A percentile compares a stretch with the other conserved stretches of the same genome.
phyloP scores from a whole-genome alignment of 192 early-diverging fungal genomes.

The Backusella tarrabulga region DNA sequence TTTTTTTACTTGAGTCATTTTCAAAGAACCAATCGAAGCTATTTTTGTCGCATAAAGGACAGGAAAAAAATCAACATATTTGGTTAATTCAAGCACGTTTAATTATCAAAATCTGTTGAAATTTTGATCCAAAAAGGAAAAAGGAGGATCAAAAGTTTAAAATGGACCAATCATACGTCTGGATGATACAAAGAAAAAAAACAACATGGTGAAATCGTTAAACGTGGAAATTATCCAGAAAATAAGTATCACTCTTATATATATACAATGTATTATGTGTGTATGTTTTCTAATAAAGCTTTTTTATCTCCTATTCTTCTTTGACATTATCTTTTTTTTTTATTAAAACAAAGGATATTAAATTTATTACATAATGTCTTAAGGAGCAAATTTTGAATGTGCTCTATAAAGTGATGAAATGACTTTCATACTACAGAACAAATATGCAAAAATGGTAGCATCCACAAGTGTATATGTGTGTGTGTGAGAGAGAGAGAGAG shows the following conservation, averaged over 20 bases:
- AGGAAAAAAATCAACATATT: not conserved
- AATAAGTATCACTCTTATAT: not conserved
- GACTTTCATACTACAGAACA: not conserved
- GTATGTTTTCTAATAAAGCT: not conserved
- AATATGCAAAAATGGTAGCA: not conserved
- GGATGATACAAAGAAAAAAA: not conserved
- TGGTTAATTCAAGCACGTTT: not conserved
- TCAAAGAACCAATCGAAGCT: not conserved
- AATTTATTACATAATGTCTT: not conserved
- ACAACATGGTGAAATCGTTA: not conserved
- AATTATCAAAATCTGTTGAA: not conserved
- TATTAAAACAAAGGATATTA: not conserved
- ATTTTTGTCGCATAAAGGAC: not conserved
- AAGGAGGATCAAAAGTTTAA: constrained; percentile 5
- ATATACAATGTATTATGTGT: not conserved
- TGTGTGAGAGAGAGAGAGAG: too few relatives aligned
- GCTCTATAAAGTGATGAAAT: not conserved
- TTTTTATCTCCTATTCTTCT: not conserved
- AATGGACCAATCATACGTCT: not conserved
- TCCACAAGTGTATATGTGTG: not conserved
- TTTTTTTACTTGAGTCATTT: not conserved
- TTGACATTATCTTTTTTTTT: not conserved
- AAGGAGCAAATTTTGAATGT: not conserved
- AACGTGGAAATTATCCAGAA: not conserved
- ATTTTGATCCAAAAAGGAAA: not conserved